phyloP scores from a whole-genome alignment of 306 rosid species.

The peach (Prunus persica) region DNA sequence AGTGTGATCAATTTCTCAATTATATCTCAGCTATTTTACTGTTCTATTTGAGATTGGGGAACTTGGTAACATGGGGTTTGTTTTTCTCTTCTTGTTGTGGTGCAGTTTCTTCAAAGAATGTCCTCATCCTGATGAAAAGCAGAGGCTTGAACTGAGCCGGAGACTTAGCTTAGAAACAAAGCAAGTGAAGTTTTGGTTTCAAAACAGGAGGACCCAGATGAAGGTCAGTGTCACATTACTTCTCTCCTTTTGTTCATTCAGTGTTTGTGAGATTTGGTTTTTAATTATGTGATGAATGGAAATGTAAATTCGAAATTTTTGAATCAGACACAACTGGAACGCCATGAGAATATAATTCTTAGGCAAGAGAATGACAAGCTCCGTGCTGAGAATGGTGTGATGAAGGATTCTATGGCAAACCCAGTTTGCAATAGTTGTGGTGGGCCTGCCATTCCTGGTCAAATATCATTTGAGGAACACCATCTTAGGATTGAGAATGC shows the following conservation, averaged over 20 bases:
- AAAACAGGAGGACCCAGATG: conserved; percentile 88
- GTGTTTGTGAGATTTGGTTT: conserved; percentile 6
- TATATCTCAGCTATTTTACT: neutral
- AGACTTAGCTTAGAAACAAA: conserved; percentile 66
- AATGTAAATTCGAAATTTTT: conserved; percentile 10
- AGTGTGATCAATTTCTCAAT: conserved; percentile 35
- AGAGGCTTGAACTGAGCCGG: conserved; percentile 69
- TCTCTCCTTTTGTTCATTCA: neutral
- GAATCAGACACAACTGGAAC: conserved; percentile 78
- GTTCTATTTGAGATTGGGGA: conserved; percentile 9
- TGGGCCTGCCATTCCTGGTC: conserved; percentile 80
- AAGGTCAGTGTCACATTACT: conserved; percentile 48
- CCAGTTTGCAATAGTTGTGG: conserved; percentile 76
- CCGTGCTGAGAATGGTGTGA: conserved; percentile 64
- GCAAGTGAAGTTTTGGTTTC: conserved; percentile 98
- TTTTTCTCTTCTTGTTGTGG: conserved; percentile 16
- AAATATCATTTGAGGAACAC: conserved; percentile 73
- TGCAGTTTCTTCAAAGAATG: conserved; percentile 81
- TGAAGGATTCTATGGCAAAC: conserved; percentile 66
- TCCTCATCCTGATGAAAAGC: conserved; percentile 97
- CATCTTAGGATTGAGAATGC: conserved; percentile 78
- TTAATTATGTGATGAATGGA: conserved; percentile 3
- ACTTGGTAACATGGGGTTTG: conserved; percentile 1
- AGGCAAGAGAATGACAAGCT: conserved; percentile 86
- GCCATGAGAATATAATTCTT: conserved; percentile 82